Base-by-base conservation (phyloP, 371 early-diverging fungal species). In the Mucor sp. region DNA sequence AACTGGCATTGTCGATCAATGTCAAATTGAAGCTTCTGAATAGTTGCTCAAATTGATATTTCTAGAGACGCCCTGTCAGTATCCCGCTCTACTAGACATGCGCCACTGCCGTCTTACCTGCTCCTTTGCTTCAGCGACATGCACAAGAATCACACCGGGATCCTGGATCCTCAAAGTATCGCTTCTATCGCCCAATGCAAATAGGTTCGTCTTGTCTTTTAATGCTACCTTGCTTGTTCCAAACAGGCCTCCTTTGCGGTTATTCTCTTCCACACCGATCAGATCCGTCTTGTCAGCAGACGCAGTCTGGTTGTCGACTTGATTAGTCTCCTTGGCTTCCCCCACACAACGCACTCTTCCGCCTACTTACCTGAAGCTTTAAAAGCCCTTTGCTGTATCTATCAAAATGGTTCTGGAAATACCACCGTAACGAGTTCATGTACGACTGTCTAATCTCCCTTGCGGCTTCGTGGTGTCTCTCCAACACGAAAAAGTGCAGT, bases 1-100 rank as follows among this genome's bases (percentile, higher is more conserved):
- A 91, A 44, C 92, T 89, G 17, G 96, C 94, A 71, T 96, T 96
- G 80, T 97, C 98, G 58, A 93, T 89, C 58, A 97, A 74, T 5
- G 95, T 88, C 37, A 94, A 82, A 60, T 92, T 90, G 79, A 92
- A 88, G 71, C 94, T 94, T 71, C 94, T 87, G 69, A 96, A 95
- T 0, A 97, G 67, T 47, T 79, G 83, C 65, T 94, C 95, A 44
- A 90, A 89, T 58, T 91, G 86, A 66, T 86, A 88, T 81, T 85
- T 88, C 85, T 89, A 80, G 44, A 23, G 6, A 37, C 6, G 47
- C 14, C 17, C 17, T n/a, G 17, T 41, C 41, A 41, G 23, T 32
- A 8, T 0, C 3, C 3, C 8, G 19, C 7, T 33, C 8, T 25
- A 4, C 27, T 30, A 30, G 4, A 6, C 30, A 30, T 30, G 2